A percentile compares a stretch with the other conserved stretches of the same genome.
Evolutionary conservation across 106 monocot genomes (phyloP).

Genomic region (Platanthera guangdongensis): DNA sequence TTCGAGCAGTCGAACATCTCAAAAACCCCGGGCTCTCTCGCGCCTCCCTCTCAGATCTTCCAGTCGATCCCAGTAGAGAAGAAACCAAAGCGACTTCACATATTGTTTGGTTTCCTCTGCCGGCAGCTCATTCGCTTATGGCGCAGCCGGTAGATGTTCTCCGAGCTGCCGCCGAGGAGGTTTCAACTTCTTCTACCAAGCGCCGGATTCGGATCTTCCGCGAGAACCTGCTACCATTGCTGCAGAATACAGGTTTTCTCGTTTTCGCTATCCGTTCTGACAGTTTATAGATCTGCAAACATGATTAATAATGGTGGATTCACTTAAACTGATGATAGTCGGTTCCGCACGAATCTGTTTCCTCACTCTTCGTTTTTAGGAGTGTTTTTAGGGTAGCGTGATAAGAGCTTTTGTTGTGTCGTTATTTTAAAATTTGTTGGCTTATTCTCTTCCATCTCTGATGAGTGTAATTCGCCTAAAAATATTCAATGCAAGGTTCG

Average conservation of each 20-base stretch:
- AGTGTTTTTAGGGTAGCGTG: not conserved
- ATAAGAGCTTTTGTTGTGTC: not conserved
- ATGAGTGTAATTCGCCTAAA: not conserved
- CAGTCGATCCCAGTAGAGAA: too few relatives aligned
- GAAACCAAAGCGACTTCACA: too few relatives aligned
- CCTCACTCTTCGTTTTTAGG: not conserved
- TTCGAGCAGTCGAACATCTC: too few relatives aligned
- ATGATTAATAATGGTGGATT: not conserved
- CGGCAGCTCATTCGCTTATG: not conserved
- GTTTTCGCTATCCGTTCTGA: not conserved
- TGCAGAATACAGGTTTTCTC: conserved; percentile 40
- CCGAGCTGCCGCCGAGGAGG: conserved; percentile 48
- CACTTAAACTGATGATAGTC: not conserved
- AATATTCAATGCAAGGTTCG: too few relatives aligned
- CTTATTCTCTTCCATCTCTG: not conserved
- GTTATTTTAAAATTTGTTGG: not conserved
- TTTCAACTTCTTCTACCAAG: conserved; percentile 75
- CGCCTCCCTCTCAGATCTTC: too few relatives aligned
- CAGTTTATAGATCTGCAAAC: not conserved
- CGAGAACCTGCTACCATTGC: conserved; percentile 28
- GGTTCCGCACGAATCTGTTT: not conserved
- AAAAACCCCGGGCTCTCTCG: too few relatives aligned
- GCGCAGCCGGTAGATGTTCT: conserved; percentile 46
- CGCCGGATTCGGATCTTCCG: conserved; percentile 64
- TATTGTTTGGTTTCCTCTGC: not conserved